These are phyloP conservation scores for Leptographium galeiforme DNA, from an alignment of 2,329 filamentous ascomycete genomes.

Conservation along the genomic window DNA sequence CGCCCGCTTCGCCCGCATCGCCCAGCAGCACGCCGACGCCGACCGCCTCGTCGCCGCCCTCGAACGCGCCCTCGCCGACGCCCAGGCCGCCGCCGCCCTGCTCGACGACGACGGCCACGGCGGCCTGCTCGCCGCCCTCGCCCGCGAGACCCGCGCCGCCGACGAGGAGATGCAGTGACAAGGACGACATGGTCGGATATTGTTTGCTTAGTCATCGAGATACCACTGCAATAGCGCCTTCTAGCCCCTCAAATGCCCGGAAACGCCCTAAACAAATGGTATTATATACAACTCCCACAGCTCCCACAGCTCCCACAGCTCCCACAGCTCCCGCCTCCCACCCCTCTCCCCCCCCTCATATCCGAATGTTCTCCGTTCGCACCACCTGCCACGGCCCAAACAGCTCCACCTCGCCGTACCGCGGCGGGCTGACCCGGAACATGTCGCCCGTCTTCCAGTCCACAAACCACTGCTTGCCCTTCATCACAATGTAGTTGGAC, in stretches of 20 bases:
- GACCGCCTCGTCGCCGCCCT: slow-evolving; percentile 33
- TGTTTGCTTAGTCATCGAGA: too few species aligned
- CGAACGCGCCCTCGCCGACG: slow-evolving; percentile 39
- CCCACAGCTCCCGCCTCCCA: too few species aligned
- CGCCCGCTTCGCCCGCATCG: slow-evolving; percentile 35
- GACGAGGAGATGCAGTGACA: slow-evolving; percentile 29
- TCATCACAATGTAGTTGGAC: slow-evolving; percentile 41
- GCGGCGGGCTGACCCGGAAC: slow-evolving; percentile 38
- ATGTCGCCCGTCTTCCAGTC: slow-evolving; percentile 45
- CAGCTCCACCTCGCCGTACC: slow-evolving; percentile 37
- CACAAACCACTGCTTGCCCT: slow-evolving; percentile 44
- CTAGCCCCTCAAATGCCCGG: too few species aligned
- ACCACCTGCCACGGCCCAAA: slow-evolving; percentile 37
- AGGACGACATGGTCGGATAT: too few species aligned
- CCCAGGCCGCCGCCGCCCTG: slow-evolving; percentile 37
- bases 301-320: too few species aligned
- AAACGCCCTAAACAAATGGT: not conserved
- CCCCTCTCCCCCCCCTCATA: slow-evolving; percentile 18
- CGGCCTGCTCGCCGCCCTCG: slow-evolving; percentile 31
- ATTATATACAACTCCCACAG: not conserved
- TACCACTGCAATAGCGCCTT: too few species aligned
- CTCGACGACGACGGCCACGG: slow-evolving; percentile 15
- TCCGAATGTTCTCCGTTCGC: slow-evolving; percentile 33
- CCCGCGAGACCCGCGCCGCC: slow-evolving; percentile 32
- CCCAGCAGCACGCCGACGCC: slow-evolving; percentile 41